These are phyloP conservation scores for Capsicum baccatum DNA, from an alignment of 257 asterid genomes.

Conservation along the genomic window DNA sequence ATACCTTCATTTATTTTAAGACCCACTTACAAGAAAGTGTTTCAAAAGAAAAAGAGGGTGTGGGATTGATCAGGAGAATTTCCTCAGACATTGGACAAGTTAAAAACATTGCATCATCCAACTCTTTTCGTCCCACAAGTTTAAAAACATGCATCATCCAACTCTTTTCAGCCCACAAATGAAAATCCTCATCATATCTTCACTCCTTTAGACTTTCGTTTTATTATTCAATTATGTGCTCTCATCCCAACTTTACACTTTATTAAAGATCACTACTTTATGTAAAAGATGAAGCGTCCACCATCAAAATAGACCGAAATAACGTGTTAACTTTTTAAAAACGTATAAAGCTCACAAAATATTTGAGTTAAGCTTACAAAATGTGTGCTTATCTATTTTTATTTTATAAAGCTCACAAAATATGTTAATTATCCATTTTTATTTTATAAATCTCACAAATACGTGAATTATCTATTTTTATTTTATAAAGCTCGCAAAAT, in stretches of 20 bases:
- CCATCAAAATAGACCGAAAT: no score
- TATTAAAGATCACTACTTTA: not conserved
- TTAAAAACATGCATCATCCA: not conserved
- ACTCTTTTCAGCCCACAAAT: not conserved
- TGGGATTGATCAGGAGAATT: not conserved
- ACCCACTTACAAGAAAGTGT: not conserved
- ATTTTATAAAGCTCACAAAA: no score
- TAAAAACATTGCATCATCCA: not conserved
- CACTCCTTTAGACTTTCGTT: conserved; percentile 9
- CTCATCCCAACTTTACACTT: conserved; percentile 21
- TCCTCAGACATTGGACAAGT: not conserved
- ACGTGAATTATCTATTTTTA: no score
- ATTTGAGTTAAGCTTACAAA: no score
- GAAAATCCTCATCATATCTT: conserved; percentile 20
- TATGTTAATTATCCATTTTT: no score
- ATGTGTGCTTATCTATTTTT: no score
- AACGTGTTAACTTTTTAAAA: no score
- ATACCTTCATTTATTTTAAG: not conserved
- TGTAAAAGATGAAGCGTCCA: not conserved
- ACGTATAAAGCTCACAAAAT: no score
- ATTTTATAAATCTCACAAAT: no score
- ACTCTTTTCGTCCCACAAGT: not conserved
- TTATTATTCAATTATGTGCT: not conserved
- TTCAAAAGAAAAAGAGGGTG: not conserved
- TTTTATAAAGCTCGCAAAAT: no score